phyloP scores from a whole-genome alignment of 441 rosid species.

The Manihot esculenta region DNA sequence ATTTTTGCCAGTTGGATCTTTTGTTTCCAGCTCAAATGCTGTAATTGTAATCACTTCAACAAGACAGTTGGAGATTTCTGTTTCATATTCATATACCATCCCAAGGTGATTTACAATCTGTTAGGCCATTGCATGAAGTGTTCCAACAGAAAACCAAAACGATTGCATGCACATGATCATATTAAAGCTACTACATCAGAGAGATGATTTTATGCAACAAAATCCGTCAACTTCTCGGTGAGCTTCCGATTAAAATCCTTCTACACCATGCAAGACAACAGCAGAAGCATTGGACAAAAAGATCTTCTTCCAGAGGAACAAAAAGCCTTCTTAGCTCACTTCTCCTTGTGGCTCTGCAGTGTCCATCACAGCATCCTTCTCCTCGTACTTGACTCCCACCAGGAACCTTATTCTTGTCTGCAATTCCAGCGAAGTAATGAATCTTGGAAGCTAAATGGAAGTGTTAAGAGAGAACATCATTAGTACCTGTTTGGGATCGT shows the following conservation, averaged over 20 bases:
- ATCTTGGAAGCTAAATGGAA: background rate
- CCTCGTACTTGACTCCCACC: constrained; percentile 71
- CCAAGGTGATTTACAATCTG: background rate
- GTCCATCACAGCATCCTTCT: constrained; percentile 40
- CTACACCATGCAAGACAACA: background rate
- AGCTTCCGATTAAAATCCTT: background rate
- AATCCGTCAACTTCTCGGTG: background rate
- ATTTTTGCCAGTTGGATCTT: constrained; percentile 4
- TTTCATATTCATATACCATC: constrained; percentile 24
- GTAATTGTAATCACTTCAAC: constrained; percentile 8
- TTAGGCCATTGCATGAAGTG: too few relatives aligned
- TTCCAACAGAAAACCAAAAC: background rate
- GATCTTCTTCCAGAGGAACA: background rate
- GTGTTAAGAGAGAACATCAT: too few relatives aligned
- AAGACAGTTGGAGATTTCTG: constrained; percentile 7
- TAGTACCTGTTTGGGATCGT: constrained; percentile 67
- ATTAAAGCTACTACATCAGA: background rate
- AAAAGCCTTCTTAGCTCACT: background rate
- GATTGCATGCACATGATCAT: background rate
- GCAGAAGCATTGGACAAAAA: background rate
- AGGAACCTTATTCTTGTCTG: constrained; percentile 73
- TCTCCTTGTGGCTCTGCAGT: constrained; percentile 29
- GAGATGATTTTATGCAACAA: background rate
- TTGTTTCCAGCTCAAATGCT: background rate
- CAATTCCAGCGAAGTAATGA: background rate